phyloP scores from a whole-genome alignment of 208 protist species.

The Leishmania amazonensis region DNA sequence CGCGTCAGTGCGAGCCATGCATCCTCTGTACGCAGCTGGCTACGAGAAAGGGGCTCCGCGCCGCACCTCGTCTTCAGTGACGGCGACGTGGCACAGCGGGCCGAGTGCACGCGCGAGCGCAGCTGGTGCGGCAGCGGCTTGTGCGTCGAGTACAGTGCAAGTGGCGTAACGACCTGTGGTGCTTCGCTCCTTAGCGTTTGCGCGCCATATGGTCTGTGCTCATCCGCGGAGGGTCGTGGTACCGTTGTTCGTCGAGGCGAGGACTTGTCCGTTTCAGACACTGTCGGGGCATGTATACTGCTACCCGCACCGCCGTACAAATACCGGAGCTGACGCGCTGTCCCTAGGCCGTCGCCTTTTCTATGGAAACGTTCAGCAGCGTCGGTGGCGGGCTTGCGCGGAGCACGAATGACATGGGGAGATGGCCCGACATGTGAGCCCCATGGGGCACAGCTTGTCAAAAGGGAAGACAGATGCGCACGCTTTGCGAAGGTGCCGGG shows the following conservation, averaged over 20 bases:
- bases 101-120: conserved; percentile 13
- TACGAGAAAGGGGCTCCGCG: not conserved
- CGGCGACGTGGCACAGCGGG: conserved; percentile 1
- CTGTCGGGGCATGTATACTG: not conserved
- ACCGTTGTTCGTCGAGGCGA: not conserved
- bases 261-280: not conserved
- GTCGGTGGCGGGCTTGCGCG: not conserved
- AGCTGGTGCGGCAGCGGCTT: conserved; percentile 21
- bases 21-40: conserved; percentile 21
- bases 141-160: not conserved
- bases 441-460: not conserved
- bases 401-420: not conserved
- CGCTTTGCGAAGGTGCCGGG: not conserved
- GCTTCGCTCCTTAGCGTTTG: not conserved
- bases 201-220: not conserved
- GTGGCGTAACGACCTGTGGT: not conserved
- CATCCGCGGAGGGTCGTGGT: not conserved
- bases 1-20: conserved; percentile 29
- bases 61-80: not conserved
- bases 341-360: not conserved
- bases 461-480: not conserved
- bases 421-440: not conserved
- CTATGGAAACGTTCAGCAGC: not conserved
- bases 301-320: not conserved
- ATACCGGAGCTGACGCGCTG: not conserved